Base-by-base conservation (phyloP, 2,329 filamentous ascomycete genomes). In the Microdochium paspali region DNA sequence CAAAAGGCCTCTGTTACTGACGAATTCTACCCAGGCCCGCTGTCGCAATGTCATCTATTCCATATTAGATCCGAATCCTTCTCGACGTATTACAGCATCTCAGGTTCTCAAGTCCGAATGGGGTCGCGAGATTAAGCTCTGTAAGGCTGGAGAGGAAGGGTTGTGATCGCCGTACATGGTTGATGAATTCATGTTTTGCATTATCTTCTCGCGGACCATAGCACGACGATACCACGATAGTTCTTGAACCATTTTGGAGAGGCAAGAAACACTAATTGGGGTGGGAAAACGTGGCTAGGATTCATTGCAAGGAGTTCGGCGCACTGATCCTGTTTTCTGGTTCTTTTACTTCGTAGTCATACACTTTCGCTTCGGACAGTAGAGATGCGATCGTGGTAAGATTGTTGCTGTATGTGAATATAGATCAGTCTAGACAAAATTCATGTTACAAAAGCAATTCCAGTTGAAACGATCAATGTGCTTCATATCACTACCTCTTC, bases 41-140 rank as follows among this genome's bases (percentile, higher is more conserved):
- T 98, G 93, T 69, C 87, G 93, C 52, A 98, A 98, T 59, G 93
- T 98, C 59, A 96, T 98, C 63, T 98, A 98, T 70, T 97, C 90
- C 21, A 95, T 98, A 54, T 78, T 98, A 43, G 93, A 98, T 62
- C 93, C 93, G 25, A 96, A 95, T 64, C 90, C 93, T 24, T 80
- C 80, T 49, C 85, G 93, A 54, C 88, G 93, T 57, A 91, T 98
- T 63, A 96, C 90, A 25, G 91, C 93, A 49, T 91, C 90, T 35
- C 93, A 98, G 70, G 89, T 97, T 49, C 81, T 98, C 60, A 95
- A 95, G 68, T 97, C 91, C 4, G 93, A 98, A 72, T 98, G 93
- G 93, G 90, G 93, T 56, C 87, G 93, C 57, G 91, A 96, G 67
- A 96, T 97, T 68, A 95, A 90, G 70, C 78, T 97, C 49, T 98